Conservation (phyloP, 2,329 filamentous ascomycete genomes). For the Colletotrichum melonis region DNA sequence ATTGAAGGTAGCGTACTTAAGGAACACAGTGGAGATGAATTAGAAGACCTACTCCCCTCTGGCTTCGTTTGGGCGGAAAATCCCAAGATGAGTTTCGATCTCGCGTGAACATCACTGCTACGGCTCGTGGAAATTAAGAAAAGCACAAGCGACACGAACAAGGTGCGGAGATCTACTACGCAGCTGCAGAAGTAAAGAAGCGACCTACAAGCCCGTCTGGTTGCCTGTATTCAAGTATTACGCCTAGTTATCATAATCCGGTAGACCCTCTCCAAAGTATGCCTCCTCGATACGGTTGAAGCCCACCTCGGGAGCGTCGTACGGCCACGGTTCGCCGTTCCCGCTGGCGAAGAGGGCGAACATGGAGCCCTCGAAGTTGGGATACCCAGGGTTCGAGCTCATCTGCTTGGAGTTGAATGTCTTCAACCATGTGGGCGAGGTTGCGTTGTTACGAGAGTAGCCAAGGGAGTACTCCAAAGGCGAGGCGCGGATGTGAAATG, state of each 20-base stretch:
- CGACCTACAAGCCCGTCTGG: too few species aligned
- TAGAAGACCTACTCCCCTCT: too few species aligned
- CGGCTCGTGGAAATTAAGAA: too few species aligned
- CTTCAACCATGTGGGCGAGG: conserved; percentile 34
- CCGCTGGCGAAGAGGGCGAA: conserved; percentile 40
- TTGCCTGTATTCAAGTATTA: too few species aligned
- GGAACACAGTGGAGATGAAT: too few species aligned
- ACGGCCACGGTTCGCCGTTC: conserved; percentile 38
- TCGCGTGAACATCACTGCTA: too few species aligned
- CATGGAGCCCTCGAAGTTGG: conserved; percentile 40
- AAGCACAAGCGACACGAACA: too few species aligned
- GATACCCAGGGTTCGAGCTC: conserved; percentile 25
- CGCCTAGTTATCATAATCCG: conserved; percentile 24
- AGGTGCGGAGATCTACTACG: too few species aligned
- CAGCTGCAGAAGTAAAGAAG: too few species aligned
- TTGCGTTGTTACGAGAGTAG: conserved; percentile 34
- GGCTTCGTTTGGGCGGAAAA: too few species aligned
- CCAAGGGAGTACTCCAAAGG: conserved; percentile 40
- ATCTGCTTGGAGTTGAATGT: conserved; percentile 32
- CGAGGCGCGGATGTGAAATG: conserved; percentile 39
- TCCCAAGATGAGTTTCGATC: too few species aligned
- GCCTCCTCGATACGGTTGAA: conserved; percentile 38
- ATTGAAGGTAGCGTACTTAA: too few species aligned
- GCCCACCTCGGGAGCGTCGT: conserved; percentile 37
- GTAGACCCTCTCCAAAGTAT: conserved; percentile 37